Evolutionary conservation across 331 rosid genomes (phyloP).

Genomic region (Prunus yedoensis): DNA sequence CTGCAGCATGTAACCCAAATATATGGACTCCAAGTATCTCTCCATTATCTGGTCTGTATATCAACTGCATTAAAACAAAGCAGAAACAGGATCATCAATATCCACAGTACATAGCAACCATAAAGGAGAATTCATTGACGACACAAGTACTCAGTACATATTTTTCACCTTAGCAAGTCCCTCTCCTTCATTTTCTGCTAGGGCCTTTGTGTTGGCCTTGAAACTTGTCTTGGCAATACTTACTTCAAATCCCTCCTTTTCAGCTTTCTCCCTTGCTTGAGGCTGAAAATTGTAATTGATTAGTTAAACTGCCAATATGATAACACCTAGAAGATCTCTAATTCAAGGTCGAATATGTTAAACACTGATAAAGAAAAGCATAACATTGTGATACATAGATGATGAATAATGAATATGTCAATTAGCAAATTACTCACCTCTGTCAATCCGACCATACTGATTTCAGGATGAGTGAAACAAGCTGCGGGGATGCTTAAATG

Average conservation of each 20-base stretch:
- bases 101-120: neutral
- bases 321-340: slow-evolving; percentile 10
- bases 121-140: slow-evolving; percentile 11
- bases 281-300: slow-evolving; percentile 57
- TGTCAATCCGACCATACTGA: slow-evolving; percentile 98
- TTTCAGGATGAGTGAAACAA: slow-evolving; percentile 98
- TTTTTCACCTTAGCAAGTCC: slow-evolving; percentile 87
- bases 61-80: slow-evolving; percentile 57
- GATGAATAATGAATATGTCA: neutral
- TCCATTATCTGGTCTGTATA: slow-evolving; percentile 95
- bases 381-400: neutral
- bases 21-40: slow-evolving; percentile 98
- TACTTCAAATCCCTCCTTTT: slow-evolving; percentile 86
- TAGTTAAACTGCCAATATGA: slow-evolving; percentile 12
- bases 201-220: slow-evolving; percentile 99
- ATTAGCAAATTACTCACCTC: slow-evolving; percentile 52
- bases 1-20: slow-evolving; percentile 98
- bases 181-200: slow-evolving; percentile 99
- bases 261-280: slow-evolving; percentile 93
- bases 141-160: neutral
- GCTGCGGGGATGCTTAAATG: slow-evolving; percentile 98
- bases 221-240: slow-evolving; percentile 94
- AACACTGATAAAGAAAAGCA: neutral
- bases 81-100: neutral
- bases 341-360: neutral